Evolutionary conservation across 805 yeast species (phyloP), one percentile per base, ranked within the genome.

Genomic region (Kodamaea kaohsiungensis): DNA sequence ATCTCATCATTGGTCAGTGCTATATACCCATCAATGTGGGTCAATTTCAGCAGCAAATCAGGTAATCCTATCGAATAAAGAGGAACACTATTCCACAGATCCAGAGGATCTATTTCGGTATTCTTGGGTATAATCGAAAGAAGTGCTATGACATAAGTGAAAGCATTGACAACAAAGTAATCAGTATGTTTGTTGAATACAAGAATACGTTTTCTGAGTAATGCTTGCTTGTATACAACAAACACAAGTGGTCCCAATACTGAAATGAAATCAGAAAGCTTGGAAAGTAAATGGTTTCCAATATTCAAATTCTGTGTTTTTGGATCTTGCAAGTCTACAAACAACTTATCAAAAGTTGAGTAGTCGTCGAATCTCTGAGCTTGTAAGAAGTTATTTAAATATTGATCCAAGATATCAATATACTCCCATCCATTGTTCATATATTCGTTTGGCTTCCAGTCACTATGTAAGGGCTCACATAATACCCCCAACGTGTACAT

Each of bases 1-100:
- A 88, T 81, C 45, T 82, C 86, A 62, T 88, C 96, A 18, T 86
- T 80, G 1, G 93, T 85, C 6, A 83, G 74, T 1, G 86, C 91
- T 40, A 86, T 71, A 59, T 71, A 86, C 1, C 82, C 79, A 13
- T 62, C 57, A n/a, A 56, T 47, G 30, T 59, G 49, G 2, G 60
- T 19, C 40, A 68, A 56, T 9, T 56, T 51, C 38, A 51, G 52
- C 77, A 60, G 63, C 69, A 77, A 49, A 64, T 88, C 93, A 51
- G 79, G 77, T 33, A 88, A 77, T 17, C 88, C 83, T 27, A 88
- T 77, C 52, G 83, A 83, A 67, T 82, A 88, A n/a, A 87, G 58
- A 1, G 88, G 87, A 51, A 46, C 49, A 16, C 51, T 42, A 22
- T 47, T 39, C 42, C 22, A 40, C 43, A 37, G 37, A 15, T 33